Percentiles rank a stretch among this genome's conserved stretches.
Conservation (phyloP, 257 asterid genomes). For the Cruciata laevipes region DNA sequence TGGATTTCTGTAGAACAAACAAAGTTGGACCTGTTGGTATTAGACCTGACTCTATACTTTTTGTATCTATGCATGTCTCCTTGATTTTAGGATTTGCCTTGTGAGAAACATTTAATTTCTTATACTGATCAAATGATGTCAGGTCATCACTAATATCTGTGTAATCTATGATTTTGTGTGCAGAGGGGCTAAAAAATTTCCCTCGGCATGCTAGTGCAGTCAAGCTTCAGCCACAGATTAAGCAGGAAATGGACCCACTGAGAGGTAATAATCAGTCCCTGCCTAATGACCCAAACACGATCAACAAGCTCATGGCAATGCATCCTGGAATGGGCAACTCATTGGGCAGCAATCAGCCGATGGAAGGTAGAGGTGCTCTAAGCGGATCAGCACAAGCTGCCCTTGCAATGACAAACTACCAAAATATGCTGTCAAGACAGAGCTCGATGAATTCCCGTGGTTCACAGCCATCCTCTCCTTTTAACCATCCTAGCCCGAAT, state of each 20-base stretch:
- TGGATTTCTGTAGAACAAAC: constrained; percentile 78
- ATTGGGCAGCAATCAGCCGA: constrained; percentile 45
- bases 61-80: background rate
- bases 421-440: constrained; percentile 63
- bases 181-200: constrained; percentile 77
- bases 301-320: constrained; percentile 51
- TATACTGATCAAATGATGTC: too few species aligned
- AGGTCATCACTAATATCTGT: background rate
- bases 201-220: constrained; percentile 45
- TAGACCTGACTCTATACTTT: background rate
- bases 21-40: constrained; percentile 88
- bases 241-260: constrained; percentile 48
- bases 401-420: constrained; percentile 60
- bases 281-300: constrained; percentile 46
- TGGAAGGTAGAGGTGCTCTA: constrained; percentile 46
- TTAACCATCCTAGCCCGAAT: constrained; percentile 33
- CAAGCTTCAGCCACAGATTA: constrained; percentile 43
- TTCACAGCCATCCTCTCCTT: constrained; percentile 45
- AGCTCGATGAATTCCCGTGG: constrained; percentile 60
- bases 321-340: constrained; percentile 49
- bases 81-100: background rate
- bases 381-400: constrained; percentile 73
- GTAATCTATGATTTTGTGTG: constrained; percentile 15
- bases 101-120: background rate
- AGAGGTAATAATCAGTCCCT: constrained; percentile 52